phyloP scores from a whole-genome alignment of 805 yeast species.

The Nakazawaea wyomingensis region DNA sequence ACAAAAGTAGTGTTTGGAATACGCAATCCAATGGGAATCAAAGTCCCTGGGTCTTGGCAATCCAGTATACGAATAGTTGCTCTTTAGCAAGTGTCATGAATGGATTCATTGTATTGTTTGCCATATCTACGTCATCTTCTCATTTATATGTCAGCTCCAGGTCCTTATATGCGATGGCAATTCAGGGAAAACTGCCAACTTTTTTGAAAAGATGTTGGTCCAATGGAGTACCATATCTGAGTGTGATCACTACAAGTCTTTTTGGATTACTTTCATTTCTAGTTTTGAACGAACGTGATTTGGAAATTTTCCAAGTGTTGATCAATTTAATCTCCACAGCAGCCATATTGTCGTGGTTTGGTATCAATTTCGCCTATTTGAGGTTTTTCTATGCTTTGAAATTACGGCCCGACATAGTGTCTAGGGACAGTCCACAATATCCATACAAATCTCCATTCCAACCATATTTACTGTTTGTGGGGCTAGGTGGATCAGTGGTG shows the following conservation, averaged over 20 bases:
- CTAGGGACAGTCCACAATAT: slow-evolving; percentile 47
- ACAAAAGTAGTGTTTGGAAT: slow-evolving; percentile 22
- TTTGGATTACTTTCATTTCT: slow-evolving; percentile 59
- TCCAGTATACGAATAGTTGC: slow-evolving; percentile 47
- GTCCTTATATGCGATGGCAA: slow-evolving; percentile 48
- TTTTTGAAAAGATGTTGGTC: slow-evolving; percentile 54
- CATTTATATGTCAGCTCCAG: slow-evolving; percentile 59
- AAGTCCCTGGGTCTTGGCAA: slow-evolving; percentile 54
- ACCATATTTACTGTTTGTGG: slow-evolving; percentile 48
- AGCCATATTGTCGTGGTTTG: slow-evolving; percentile 75
- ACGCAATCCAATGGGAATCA: slow-evolving; percentile 40
- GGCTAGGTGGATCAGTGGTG: slow-evolving; percentile 36
- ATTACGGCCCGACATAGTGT: slow-evolving; percentile 49
- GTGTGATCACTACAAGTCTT: slow-evolving; percentile 59
- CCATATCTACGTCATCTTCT: slow-evolving; percentile 51
- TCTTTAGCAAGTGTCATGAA: slow-evolving; percentile 45
- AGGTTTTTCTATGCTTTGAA: slow-evolving; percentile 51
- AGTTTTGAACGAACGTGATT: slow-evolving; percentile 52
- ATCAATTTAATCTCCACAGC: slow-evolving; percentile 67
- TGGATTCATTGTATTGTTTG: slow-evolving; percentile 48
- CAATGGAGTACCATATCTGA: slow-evolving; percentile 66
- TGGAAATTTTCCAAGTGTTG: slow-evolving; percentile 60
- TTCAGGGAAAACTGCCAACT: slow-evolving; percentile 56
- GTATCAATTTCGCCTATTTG: slow-evolving; percentile 53
- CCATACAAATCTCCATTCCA: slow-evolving; percentile 54